These are phyloP conservation scores for Calonectria fujianensis DNA, from an alignment of 2,329 filamentous ascomycete genomes.

Conservation along the genomic window DNA sequence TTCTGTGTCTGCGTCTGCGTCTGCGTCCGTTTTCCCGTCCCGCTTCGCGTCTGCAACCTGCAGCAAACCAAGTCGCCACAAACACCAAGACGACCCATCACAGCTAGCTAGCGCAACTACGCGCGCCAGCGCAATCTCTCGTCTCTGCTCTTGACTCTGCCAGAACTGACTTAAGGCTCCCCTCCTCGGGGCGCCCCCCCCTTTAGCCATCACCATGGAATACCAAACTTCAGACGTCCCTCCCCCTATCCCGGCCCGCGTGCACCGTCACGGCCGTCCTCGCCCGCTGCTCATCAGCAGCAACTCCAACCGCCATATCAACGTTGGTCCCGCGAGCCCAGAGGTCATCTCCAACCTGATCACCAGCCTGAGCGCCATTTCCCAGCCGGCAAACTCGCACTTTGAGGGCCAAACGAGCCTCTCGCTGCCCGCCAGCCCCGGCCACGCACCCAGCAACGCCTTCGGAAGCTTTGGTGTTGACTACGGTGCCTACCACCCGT, in stretches of 20 bases:
- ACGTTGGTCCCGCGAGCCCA: constrained; percentile 72
- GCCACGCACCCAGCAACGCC: constrained; percentile 61
- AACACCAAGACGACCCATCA: constrained; percentile 20
- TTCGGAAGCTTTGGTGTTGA: constrained; percentile 81
- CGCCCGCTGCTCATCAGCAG: constrained; percentile 45
- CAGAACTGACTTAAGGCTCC: constrained; percentile 23
- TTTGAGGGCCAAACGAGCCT: constrained; percentile 49
- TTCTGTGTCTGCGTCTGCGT: background rate
- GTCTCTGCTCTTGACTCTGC: constrained; percentile 14
- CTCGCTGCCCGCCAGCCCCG: constrained; percentile 78
- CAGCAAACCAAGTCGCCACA: constrained; percentile 26
- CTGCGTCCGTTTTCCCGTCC: background rate
- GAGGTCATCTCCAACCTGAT: constrained; percentile 83
- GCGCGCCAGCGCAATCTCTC: constrained; percentile 19
- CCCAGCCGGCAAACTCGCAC: constrained; percentile 76
- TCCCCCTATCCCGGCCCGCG: constrained; percentile 59
- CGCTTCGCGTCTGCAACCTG: constrained; percentile 6
- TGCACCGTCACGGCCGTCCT: constrained; percentile 46
- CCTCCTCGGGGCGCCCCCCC: constrained; percentile 22
- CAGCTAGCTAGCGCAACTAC: constrained; percentile 20
- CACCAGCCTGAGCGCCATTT: constrained; percentile 81
- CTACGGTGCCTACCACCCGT: constrained; percentile 79
- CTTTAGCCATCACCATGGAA: constrained; percentile 53
- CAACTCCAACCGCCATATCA: constrained; percentile 46
- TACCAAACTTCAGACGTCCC: constrained; percentile 51